A percentile compares a stretch with the other conserved stretches of the same genome.
These are phyloP conservation scores for Cryphonectria naterciae DNA, from an alignment of 2,329 filamentous ascomycete genomes.

Conservation along the genomic window DNA sequence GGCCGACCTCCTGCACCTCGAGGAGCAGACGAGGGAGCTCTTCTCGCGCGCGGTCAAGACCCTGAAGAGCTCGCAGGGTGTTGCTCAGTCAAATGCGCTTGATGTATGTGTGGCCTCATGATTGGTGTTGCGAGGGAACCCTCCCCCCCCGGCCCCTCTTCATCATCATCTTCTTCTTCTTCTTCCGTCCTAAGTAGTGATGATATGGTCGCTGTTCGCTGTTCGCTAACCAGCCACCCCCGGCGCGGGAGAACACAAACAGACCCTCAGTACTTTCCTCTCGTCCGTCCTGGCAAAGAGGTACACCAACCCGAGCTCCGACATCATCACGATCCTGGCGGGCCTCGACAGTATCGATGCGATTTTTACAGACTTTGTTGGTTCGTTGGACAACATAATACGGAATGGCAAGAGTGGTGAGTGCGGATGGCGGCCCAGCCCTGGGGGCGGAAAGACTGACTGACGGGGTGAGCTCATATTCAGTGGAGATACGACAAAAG, in stretches of 20 bases:
- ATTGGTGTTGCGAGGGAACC: neutral
- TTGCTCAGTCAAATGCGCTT: conserved; percentile 76
- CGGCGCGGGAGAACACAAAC: conserved; percentile 43
- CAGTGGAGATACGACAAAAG: conserved; percentile 76
- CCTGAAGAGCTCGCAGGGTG: conserved; percentile 62
- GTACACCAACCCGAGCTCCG: conserved; percentile 93
- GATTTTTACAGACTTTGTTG: conserved; percentile 87
- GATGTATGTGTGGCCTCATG: conserved; percentile 60
- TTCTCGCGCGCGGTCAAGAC: conserved; percentile 74
- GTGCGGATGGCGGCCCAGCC: conserved; percentile 37
- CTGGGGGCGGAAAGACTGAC: conserved; percentile 34
- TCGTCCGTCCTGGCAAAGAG: conserved; percentile 81
- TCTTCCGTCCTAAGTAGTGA: conserved; percentile 29
- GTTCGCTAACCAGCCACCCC: neutral
- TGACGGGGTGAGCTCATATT: neutral
- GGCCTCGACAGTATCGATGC: conserved; percentile 87
- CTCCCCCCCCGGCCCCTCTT: too few relatives aligned
- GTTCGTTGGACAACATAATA: conserved; percentile 79
- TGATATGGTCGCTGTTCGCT: neutral
- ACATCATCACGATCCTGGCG: conserved; percentile 87
- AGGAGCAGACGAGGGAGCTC: conserved; percentile 78
- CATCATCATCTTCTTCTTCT: too few relatives aligned
- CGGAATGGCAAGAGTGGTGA: conserved; percentile 72
- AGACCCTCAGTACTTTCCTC: conserved; percentile 91
- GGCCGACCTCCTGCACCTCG: conserved; percentile 75